These are phyloP conservation scores for Magnolia changhungtana DNA, from an alignment of 164 flowering plant species.

Conservation along the genomic window DNA sequence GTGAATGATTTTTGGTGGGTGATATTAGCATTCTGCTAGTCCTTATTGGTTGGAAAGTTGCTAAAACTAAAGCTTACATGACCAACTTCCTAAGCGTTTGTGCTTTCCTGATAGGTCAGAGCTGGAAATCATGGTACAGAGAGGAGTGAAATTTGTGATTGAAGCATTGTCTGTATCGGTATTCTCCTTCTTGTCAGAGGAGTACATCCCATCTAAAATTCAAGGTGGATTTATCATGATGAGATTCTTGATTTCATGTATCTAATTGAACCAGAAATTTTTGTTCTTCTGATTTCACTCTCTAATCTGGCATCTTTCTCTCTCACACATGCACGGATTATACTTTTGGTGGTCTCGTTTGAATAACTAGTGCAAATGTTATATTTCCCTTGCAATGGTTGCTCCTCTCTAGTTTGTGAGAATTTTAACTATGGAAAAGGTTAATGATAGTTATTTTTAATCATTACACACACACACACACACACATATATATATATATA, in stretches of 20 bases:
- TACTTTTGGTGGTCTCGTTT: too few relatives aligned
- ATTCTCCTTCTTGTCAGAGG: slow-evolving; percentile 71
- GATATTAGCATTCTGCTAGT: not conserved
- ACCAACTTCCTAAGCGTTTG: not conserved
- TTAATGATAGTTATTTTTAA: too few relatives aligned
- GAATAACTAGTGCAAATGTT: too few relatives aligned
- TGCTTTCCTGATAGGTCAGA: slow-evolving; percentile 49
- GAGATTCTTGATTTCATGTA: not conserved
- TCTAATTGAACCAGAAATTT: not conserved
- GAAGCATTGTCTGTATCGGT: slow-evolving; percentile 84
- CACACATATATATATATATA: too few relatives aligned
- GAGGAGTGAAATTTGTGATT: slow-evolving; percentile 89
- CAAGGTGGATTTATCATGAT: slow-evolving; percentile 23
- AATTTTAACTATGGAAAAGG: too few relatives aligned
- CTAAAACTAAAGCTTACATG: not conserved
- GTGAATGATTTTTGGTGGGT: not conserved
- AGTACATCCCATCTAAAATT: slow-evolving; percentile 74
- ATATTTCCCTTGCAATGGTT: too few relatives aligned
- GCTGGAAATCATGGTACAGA: slow-evolving; percentile 67
- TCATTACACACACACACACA: too few relatives aligned
- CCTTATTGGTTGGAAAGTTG: not conserved
- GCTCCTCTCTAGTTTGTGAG: too few relatives aligned
- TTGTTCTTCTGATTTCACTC: not conserved
- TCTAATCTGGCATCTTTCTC: not conserved
- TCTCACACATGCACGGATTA: not conserved